These are phyloP conservation scores for Cicer pinnatifidum DNA, from an alignment of 306 rosid genomes.

Conservation along the genomic window DNA sequence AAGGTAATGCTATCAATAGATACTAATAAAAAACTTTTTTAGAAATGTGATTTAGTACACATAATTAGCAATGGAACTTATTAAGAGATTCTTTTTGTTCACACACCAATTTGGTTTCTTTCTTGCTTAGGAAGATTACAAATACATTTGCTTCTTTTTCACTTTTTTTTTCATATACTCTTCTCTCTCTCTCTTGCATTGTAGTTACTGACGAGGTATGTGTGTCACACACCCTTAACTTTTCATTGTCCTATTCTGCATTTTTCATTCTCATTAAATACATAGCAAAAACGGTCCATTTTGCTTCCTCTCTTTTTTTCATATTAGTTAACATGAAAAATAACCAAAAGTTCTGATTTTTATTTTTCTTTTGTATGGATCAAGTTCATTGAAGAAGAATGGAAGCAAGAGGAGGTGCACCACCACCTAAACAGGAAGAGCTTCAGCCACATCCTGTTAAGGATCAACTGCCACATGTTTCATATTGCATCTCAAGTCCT, in stretches of 20 bases:
- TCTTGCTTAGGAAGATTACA: neutral
- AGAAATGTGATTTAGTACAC: no score
- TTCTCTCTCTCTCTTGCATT: neutral
- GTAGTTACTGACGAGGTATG: neutral
- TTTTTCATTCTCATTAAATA: neutral
- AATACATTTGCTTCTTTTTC: neutral
- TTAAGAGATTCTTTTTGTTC: no score
- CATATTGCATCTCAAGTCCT: constrained; percentile 92
- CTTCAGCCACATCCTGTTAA: constrained; percentile 81
- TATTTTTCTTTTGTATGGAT: neutral
- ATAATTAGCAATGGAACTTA: no score
- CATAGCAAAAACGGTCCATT: neutral
- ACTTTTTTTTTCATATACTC: neutral
- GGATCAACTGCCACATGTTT: constrained; percentile 81
- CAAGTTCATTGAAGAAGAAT: constrained; percentile 40
- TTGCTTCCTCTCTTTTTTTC: neutral
- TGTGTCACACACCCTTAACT: neutral
- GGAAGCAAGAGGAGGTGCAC: constrained; percentile 75
- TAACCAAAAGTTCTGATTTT: no score
- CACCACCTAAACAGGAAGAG: constrained; percentile 87
- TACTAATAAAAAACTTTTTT: no score
- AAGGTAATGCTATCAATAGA: no score
- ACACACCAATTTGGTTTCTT: neutral
- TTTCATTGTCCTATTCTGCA: neutral
- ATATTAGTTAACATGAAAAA: no score